A percentile compares a stretch with the other conserved stretches of the same genome.
These are phyloP conservation scores for Gracilaria domingensis DNA, from an alignment of 23 red algal genomes.

Conservation along the genomic window DNA sequence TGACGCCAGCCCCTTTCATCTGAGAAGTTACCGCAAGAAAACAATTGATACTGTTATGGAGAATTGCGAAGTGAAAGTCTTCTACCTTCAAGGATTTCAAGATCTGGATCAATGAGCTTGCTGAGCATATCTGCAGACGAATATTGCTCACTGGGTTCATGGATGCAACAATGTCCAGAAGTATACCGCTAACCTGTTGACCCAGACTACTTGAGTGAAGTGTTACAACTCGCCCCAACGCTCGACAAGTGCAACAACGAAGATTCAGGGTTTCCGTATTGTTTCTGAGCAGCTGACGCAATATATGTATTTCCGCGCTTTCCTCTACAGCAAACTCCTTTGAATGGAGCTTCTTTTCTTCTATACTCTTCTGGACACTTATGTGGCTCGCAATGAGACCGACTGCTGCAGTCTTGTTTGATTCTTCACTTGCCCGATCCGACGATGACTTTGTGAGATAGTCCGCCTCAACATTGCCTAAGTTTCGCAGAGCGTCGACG, in stretches of 20 bases:
- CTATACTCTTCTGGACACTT: neutral
- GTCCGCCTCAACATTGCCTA: neutral
- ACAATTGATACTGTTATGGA: slow-evolving; percentile 2
- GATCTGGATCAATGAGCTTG: slow-evolving; percentile 2
- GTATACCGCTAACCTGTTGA: neutral
- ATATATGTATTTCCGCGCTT: neutral
- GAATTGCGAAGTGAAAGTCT: neutral
- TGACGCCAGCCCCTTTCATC: neutral
- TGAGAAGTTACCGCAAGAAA: neutral
- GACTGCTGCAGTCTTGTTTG: slow-evolving; percentile 17
- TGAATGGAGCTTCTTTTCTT: neutral
- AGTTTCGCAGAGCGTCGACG: neutral
- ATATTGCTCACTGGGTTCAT: slow-evolving; percentile 11
- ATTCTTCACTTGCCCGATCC: slow-evolving; percentile 22
- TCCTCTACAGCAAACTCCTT: neutral
- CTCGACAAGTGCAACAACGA: slow-evolving; percentile 26
- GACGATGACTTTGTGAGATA: neutral
- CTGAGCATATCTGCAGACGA: slow-evolving; percentile 27
- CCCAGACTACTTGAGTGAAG: neutral
- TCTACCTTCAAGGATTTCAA: neutral
- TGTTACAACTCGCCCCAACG: slow-evolving; percentile 12
- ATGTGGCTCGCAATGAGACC: neutral
- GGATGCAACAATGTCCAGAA: neutral
- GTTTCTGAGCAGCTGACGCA: neutral
- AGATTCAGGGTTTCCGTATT: slow-evolving; percentile 8